Conservation (phyloP, 164 flowering plant genomes). For the Berberis thunbergii region DNA sequence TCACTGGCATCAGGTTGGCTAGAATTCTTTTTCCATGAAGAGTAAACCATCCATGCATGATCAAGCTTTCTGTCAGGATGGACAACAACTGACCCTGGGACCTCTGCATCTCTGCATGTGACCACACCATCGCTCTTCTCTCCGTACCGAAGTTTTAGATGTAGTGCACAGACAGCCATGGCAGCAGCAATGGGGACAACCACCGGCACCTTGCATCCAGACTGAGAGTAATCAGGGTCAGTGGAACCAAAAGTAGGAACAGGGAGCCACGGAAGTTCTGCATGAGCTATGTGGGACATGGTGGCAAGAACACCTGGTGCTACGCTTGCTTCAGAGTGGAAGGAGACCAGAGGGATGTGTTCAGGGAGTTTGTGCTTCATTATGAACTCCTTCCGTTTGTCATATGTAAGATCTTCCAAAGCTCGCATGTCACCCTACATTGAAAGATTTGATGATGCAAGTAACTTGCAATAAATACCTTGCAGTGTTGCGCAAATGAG, state of each 20-base stretch:
- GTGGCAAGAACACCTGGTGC: constrained; percentile 62
- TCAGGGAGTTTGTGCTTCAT: constrained; percentile 64
- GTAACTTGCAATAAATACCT: no score
- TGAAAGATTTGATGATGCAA: not conserved
- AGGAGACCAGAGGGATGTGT: constrained; percentile 64
- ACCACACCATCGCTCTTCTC: constrained; percentile 91
- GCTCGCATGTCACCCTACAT: constrained; percentile 77
- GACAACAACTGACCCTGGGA: constrained; percentile 86
- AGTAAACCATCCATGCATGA: constrained; percentile 92
- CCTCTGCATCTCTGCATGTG: constrained; percentile 83
- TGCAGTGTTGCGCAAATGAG: no score
- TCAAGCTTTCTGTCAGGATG: constrained; percentile 66
- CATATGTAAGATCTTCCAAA: constrained; percentile 87
- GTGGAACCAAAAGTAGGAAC: constrained; percentile 24
- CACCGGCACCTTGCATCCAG: constrained; percentile 46
- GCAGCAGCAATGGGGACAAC: no score
- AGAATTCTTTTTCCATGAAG: constrained; percentile 39
- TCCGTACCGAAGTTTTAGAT: constrained; percentile 67
- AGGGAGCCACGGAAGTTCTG: constrained; percentile 77
- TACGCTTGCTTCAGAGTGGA: constrained; percentile 68
- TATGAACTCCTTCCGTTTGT: constrained; percentile 71
- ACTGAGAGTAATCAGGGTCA: constrained; percentile 20
- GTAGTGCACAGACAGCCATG: constrained; percentile 79
- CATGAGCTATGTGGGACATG: constrained; percentile 82
- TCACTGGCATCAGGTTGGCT: constrained; percentile 49